Conservation (phyloP, 441 rosid species). For the Gossypium davidsonii region DNA sequence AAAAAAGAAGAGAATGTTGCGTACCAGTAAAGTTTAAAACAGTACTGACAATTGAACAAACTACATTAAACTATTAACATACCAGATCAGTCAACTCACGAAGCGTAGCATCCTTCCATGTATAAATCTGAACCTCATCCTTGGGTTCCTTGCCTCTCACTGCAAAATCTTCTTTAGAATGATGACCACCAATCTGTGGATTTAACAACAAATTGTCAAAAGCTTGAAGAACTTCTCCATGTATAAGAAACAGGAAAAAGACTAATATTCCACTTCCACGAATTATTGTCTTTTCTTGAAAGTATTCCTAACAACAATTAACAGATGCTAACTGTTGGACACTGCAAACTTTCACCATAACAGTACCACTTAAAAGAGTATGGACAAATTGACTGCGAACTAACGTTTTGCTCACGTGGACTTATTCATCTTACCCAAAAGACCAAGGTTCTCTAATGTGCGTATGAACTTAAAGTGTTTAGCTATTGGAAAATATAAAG, state of each 20-base stretch:
- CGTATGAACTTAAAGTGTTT: not conserved
- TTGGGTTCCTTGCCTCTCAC: constrained; percentile 96
- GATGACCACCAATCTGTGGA: constrained; percentile 77
- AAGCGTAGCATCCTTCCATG: constrained; percentile 95
- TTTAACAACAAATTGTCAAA: not conserved
- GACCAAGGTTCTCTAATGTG: not conserved
- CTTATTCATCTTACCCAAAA: not conserved
- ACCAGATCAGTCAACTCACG: constrained; percentile 91
- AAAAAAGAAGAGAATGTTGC: not conserved
- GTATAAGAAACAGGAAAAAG: not conserved
- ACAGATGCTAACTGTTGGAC: not conserved
- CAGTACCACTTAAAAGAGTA: not conserved
- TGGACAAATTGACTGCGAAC: not conserved
- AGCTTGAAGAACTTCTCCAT: not conserved
- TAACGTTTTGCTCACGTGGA: not conserved
- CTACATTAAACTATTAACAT: constrained; percentile 26
- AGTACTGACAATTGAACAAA: not conserved
- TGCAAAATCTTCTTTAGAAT: constrained; percentile 79
- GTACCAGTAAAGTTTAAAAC: not conserved
- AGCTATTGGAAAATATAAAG: not conserved
- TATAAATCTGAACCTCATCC: constrained; percentile 96
- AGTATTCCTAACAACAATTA: not conserved
- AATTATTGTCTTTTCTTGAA: not conserved
- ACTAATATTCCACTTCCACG: not conserved
- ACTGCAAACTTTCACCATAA: not conserved